Conservation (phyloP, 176 grass and related monocot species). For the Dendrocalamus sinicus region DNA sequence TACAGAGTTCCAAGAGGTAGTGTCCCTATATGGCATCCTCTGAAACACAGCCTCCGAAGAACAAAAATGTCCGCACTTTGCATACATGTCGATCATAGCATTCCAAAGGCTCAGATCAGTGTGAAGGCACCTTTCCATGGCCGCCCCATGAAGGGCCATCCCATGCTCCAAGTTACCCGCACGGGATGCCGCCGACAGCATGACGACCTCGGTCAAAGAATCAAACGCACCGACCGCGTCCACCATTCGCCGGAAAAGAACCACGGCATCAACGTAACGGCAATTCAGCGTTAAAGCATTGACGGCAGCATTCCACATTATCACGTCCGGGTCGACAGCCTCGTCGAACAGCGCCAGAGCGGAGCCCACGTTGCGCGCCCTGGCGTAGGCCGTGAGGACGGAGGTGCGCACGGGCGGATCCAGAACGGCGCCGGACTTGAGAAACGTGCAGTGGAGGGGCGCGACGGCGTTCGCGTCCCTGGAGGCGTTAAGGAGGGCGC, state of each 20-base stretch:
- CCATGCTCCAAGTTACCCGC: conserved; percentile 40
- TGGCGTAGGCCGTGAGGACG: conserved; percentile 65
- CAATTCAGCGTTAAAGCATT: conserved; percentile 25
- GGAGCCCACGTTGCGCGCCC: conserved; percentile 40
- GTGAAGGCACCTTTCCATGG: conserved; percentile 46
- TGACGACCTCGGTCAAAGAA: conserved; percentile 56
- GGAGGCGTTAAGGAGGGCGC: conserved; percentile 19
- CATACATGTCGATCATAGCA: conserved; percentile 77
- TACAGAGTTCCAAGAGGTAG: conserved; percentile 77
- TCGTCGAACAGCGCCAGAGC: conserved; percentile 55
- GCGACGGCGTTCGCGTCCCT: conserved; percentile 18
- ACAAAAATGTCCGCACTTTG: conserved; percentile 54
- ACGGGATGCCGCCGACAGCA: conserved; percentile 65
- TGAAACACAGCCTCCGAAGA: conserved; percentile 59
- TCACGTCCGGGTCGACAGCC: conserved; percentile 48
- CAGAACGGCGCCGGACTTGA: conserved; percentile 57
- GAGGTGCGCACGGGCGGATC: conserved; percentile 70
- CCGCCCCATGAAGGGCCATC: conserved; percentile 49
- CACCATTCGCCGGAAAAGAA: conserved; percentile 58
- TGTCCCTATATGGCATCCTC: conserved; percentile 58
- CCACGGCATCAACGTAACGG: conserved; percentile 33
- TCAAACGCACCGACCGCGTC: conserved; percentile 44
- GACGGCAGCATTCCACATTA: conserved; percentile 78
- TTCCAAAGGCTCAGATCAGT: conserved; percentile 52
- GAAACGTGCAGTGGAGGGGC: conserved; percentile 60